A percentile compares a stretch with the other conserved stretches of the same genome.
Evolutionary conservation across 352 stramenopile genomes (phyloP).

Genomic region (Phytophthora quininea): DNA sequence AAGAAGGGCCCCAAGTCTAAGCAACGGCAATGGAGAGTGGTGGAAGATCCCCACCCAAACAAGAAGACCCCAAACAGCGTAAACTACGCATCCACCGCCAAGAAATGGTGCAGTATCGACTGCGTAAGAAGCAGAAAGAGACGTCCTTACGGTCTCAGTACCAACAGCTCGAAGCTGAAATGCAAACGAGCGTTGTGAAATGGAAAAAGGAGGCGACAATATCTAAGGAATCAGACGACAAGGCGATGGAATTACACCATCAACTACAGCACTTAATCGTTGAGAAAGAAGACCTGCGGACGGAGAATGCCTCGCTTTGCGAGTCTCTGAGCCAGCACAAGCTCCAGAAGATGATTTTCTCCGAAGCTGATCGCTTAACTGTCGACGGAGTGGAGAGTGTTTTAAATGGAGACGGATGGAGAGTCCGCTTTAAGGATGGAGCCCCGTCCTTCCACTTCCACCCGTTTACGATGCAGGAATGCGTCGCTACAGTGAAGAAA

Average conservation of each 20-base stretch:
- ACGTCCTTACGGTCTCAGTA: constrained; percentile 6
- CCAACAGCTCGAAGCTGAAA: constrained; percentile 1
- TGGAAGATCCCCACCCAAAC: not conserved
- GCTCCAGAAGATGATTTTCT: constrained; percentile 18
- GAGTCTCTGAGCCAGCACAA: constrained; percentile 20
- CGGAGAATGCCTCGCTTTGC: constrained; percentile 32
- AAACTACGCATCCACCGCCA: constrained; percentile 18
- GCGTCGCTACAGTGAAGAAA: constrained; percentile 14
- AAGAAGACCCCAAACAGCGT: constrained; percentile 12
- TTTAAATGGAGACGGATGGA: not conserved
- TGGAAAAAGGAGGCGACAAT: not conserved
- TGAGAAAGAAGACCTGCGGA: constrained; percentile 29
- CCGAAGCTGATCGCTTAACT: constrained; percentile 1
- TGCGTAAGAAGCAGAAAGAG: constrained; percentile 13
- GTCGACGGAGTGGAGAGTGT: not conserved
- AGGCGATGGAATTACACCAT: not conserved
- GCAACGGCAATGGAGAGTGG: constrained; percentile 12
- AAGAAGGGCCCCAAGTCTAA: constrained; percentile 7
- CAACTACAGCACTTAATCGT: constrained; percentile 19
- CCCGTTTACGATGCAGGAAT: constrained; percentile 23
- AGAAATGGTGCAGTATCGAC: constrained; percentile 27
- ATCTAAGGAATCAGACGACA: not conserved
- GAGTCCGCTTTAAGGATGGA: constrained; percentile 20
- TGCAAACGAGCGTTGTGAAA: not conserved
- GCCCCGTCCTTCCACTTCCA: constrained; percentile 37